Evolutionary conservation across 1,284 basidiomycete species (phyloP), one percentile per base, ranked within the genome.

Genomic region (Fomitopsis palustris): DNA sequence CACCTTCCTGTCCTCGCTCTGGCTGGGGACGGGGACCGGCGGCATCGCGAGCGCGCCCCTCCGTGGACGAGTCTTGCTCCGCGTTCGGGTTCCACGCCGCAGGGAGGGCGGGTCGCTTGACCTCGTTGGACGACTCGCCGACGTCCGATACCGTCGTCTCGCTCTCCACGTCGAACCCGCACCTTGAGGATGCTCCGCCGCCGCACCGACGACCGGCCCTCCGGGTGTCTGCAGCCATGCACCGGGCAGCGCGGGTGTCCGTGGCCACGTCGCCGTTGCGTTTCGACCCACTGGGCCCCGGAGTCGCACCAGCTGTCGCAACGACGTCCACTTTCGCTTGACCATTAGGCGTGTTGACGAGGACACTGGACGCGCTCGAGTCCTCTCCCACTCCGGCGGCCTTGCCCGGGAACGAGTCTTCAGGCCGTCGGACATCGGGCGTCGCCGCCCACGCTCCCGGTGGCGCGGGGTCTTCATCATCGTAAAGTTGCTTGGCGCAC

Each of bases 381-480:
- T 57, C 49, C 35, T 64, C 62, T 21, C 58, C 53, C 57, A 60
- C 5, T 63, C 63, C 19, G 69, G 67, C 25, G 67, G 67, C 17
- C 65, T 65, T 7, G 67, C 65, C 17, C 60, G 62, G 19, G 70
- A 51, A 19, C 65, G 61, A 38, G 56, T 55, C 62, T 49, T 45
- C 38, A 45, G 16, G 37, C 42, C 67, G 70, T 25, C 65, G 58
- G 47, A 77, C 78, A 2, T 76, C 72, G 31, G 87, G 86, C 8
- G 86, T 88, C 14, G 77, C 70, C n/a, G 76, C 69, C 88, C 87
- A 91, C 41, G 80, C 86, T 29, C 89, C 88, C 35, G 88, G 88
- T 16, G 84, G 63, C 76, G 79, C 1, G 86, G 86, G n/a, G 86
- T 88, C 72, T 87, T 87, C 63, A 76, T 72, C 27, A 73, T 61